A percentile compares a stretch with the other conserved stretches of the same genome.
Conservation (phyloP, 208 protist species). For the Phytomonas sp. region DNA sequence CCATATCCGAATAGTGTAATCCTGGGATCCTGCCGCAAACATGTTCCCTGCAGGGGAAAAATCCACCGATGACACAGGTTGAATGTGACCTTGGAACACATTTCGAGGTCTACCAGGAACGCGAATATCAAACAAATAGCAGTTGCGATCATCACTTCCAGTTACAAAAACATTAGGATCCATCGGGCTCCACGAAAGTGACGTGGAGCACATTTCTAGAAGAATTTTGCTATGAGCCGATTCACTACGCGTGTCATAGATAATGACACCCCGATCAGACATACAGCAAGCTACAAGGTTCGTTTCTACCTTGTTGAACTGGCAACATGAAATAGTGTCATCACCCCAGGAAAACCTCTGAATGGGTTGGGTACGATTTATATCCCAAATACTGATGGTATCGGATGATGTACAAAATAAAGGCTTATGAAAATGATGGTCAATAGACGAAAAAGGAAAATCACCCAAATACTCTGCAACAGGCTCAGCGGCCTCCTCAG, state of each 20-base stretch:
- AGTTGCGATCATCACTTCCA: slow-evolving; percentile 95
- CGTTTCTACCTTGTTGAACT: slow-evolving; percentile 93
- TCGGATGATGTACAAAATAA: slow-evolving; percentile 92
- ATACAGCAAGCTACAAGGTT: slow-evolving; percentile 88
- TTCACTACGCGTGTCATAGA: slow-evolving; percentile 92
- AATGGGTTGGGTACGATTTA: slow-evolving; percentile 90
- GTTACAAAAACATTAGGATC: slow-evolving; percentile 96
- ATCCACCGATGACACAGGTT: slow-evolving; percentile 91
- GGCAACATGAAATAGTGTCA: slow-evolving; percentile 82
- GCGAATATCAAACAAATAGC: slow-evolving; percentile 97
- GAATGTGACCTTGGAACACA: slow-evolving; percentile 95
- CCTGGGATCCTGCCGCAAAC: slow-evolving; percentile 93
- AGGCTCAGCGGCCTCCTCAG: slow-evolving; percentile 32
- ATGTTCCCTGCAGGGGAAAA: slow-evolving; percentile 94
- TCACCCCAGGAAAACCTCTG: slow-evolving; percentile 93
- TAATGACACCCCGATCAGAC: slow-evolving; percentile 87
- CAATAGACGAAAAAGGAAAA: slow-evolving; percentile 89
- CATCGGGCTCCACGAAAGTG: slow-evolving; percentile 96
- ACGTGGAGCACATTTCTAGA: slow-evolving; percentile 90
- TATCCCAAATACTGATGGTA: slow-evolving; percentile 87
- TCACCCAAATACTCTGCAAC: slow-evolving; percentile 87
- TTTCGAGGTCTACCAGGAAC: slow-evolving; percentile 86
- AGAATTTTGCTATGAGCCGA: slow-evolving; percentile 91
- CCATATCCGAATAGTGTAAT: slow-evolving; percentile 95
- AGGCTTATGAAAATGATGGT: slow-evolving; percentile 87